phyloP scores from a whole-genome alignment of 768 basidiomycete genomes.

The Panaeolus cyanescens region DNA sequence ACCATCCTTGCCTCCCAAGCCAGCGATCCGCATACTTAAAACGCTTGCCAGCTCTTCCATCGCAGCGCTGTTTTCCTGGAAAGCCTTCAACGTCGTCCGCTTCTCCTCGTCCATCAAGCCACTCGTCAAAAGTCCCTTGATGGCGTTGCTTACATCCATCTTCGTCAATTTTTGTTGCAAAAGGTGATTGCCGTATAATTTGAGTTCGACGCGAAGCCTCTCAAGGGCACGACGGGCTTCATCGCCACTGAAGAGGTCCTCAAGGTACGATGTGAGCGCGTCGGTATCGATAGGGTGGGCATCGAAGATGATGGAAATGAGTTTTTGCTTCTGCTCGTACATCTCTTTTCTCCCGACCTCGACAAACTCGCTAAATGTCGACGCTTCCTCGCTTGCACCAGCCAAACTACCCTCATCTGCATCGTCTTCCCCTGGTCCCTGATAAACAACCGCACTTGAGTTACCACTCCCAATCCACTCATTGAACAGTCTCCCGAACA shows the following conservation, averaged over 20 bases:
- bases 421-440: conserved; percentile 10
- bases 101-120: conserved; percentile 43
- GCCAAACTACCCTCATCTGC: not conserved
- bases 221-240: conserved; percentile 30
- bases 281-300: conserved; percentile 32
- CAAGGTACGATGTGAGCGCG: conserved; percentile 35
- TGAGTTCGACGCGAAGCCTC: conserved; percentile 28
- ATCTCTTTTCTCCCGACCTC: conserved; percentile 41
- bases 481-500: conserved; percentile 43
- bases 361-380: conserved; percentile 17
- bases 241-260: conserved; percentile 35
- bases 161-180: conserved; percentile 23
- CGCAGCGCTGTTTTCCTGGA: conserved; percentile 37
- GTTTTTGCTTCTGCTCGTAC: conserved; percentile 40
- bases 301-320: conserved; percentile 43
- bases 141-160: conserved; percentile 28
- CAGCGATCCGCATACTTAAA: conserved; percentile 45
- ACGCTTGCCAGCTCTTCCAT: conserved; percentile 45
- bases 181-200: conserved; percentile 27
- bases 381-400: conserved; percentile 1
- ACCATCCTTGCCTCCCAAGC: conserved; percentile 25
- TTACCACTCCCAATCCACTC: conserved; percentile 48
- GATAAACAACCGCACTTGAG: conserved; percentile 30
- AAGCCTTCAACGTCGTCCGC: conserved; percentile 40
- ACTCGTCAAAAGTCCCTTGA: conserved; percentile 34